Base-by-base conservation (phyloP, 768 basidiomycete genomes). In the Lanmaoa rubissima region DNA sequence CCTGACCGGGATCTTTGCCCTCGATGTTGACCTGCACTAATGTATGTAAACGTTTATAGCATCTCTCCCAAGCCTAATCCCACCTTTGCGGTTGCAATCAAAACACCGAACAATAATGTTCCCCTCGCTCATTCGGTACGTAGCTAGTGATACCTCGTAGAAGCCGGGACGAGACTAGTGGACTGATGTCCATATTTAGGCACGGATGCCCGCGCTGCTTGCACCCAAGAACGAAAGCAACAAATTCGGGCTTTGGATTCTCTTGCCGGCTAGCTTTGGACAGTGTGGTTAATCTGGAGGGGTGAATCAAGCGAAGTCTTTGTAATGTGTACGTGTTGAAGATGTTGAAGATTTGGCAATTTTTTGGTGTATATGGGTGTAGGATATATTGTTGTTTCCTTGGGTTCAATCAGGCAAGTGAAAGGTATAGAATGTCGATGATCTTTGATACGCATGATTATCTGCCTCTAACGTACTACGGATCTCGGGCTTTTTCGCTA, bases 51-150 rank as follows among this genome's bases (percentile, higher is more conserved):
- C 10, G 19, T 12, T 32, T 3, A 31, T 26, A 61, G 59, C 34
- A 61, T 61, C 41, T 48, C 60, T 43, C 60, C 60, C 14, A 21
- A 26, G 7, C 39, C 50, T 11, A 46, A 19, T 19, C 3, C 61
- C 24, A 42, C 19, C 9, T 39, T 61, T 34, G 60, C 44, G 24
- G 34, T 57, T 10, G 48, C 26, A 5, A 58, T 58, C n/a, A 19
- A 36, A 16, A 41, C 32, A 4, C 57, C 47, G 3, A 1, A 6
- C 17, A 39, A 58, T 17, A 2, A 19, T 1, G n/a, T 48, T 11
- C 7, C 3, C 39, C 45, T 19, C 17, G 0, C 12, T 28, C 12
- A 16, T 4, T 42, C 46, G 46, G 57, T 43, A 48, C 19, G 46
- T 43, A n/a, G 4, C 28, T 8, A 6, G 2, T 16, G 24, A 47